phyloP scores from a whole-genome alignment of 148 eudicot genomes.

The Pharnaceum exiguum region DNA sequence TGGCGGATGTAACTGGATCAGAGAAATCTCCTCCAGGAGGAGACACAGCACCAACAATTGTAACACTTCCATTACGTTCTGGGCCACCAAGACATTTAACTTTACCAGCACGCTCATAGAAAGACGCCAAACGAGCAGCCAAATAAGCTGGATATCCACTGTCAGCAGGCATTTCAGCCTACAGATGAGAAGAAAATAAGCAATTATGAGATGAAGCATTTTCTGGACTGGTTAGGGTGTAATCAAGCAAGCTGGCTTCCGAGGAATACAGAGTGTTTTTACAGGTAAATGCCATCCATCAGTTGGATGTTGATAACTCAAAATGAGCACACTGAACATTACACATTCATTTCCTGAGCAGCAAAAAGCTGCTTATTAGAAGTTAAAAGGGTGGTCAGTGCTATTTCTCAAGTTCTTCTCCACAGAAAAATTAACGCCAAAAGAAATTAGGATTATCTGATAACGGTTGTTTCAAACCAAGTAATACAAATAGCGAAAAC shows the following conservation, averaged over 20 bases:
- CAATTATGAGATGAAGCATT: conserved; percentile 1
- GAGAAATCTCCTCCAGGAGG: conserved; percentile 99
- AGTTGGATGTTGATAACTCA: no score
- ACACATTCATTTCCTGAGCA: no score
- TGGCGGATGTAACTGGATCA: conserved; percentile 99
- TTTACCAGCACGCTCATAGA: conserved; percentile 99
- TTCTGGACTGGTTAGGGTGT: no score
- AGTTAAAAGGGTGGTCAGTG: no score
- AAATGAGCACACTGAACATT: no score
- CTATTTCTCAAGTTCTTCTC: no score
- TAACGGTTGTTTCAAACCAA: background rate
- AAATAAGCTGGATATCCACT: conserved; percentile 99
- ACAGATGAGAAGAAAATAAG: conserved; percentile 2
- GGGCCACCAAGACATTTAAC: conserved; percentile 99
- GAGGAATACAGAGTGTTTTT: no score
- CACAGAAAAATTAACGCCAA: no score
- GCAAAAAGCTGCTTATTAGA: no score
- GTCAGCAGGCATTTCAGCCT: conserved; percentile 99
- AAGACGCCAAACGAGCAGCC: conserved; percentile 98
- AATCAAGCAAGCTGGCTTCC: no score
- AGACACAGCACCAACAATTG: conserved; percentile 99
- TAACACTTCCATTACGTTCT: conserved; percentile 95
- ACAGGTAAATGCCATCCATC: no score
- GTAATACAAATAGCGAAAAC: conserved; percentile 2
- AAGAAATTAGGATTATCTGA: background rate